Evolutionary conservation across 2,329 filamentous ascomycete species (phyloP), one percentile per base, ranked within the genome.

Genomic region (Malbranchea zuffiana): DNA sequence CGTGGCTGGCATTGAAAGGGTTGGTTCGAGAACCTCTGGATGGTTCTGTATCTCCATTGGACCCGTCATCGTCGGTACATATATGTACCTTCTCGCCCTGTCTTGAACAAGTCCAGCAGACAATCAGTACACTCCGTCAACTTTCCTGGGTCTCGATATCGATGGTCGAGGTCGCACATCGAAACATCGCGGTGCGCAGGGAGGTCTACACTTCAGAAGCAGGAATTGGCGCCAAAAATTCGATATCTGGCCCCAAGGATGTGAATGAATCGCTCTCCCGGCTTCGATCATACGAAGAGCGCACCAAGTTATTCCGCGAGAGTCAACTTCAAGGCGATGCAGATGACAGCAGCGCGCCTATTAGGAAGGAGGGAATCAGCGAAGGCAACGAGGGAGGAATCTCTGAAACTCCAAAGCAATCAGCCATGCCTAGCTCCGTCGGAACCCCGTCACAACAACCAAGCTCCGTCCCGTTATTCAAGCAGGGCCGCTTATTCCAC

Each of bases 21-120:
- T 55, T 69, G 6, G 60, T 61, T 13, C 62, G 66, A 20, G 47
- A 55, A 15, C 48, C 55, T 1, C 38, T 50, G 3, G 48, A 54
- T 3, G 56, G 56, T 3, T 44, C 46, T 0, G 47, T 53, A 36
- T 70, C 71, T 1, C 69, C 74, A 0, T 68, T 96, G 7, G 79
- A 90, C 47, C 77, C 83, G 0, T 69, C 71, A n/a, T 71, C 74
- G 27, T 72, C 80, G 4, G 75, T 80, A 1, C 72, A 90, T 53
- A 72, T 98, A 37, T 98, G 90, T 65, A 92, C 86, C 1, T 98
- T 98, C 63, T 92, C 82, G 1, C 90, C 90, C 0, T 98, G 90
- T 60, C 92, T 98, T 47, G 90, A 98, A 61, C 90, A 98, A 64
- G 88, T 92, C 15, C 85, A 82, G 36, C 75, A 78, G 39, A 96